Conservation (phyloP, 2,329 filamentous ascomycete genomes). For the Geosmithia morbida region DNA sequence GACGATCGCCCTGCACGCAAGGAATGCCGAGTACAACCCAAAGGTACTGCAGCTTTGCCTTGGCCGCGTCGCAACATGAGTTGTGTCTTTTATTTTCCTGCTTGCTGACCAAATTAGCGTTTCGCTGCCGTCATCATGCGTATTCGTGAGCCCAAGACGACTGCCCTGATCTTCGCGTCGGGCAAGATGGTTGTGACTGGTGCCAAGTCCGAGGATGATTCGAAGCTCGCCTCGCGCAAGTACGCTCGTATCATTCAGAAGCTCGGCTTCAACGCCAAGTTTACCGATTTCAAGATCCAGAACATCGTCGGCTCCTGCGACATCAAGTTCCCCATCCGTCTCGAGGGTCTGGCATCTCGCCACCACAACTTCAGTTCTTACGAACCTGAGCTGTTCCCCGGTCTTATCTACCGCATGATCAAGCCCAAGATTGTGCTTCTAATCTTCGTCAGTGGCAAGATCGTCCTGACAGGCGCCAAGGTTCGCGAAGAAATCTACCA, state of each 20-base stretch:
- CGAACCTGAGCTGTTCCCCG: constrained; percentile 95
- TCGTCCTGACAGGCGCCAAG: constrained; percentile 93
- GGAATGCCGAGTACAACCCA: constrained; percentile 97
- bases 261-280: constrained; percentile 98
- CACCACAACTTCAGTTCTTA: constrained; percentile 99
- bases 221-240: constrained; percentile 90
- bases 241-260: constrained; percentile 99
- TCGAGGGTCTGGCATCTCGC: constrained; percentile 88
- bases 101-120: constrained; percentile 46
- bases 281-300: constrained; percentile 99
- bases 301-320: constrained; percentile 98
- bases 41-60: constrained; percentile 51
- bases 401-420: constrained; percentile 99
- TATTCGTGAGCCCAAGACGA: constrained; percentile 98
- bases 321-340: constrained; percentile 97
- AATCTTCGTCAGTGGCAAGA: constrained; percentile 97
- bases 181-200: constrained; percentile 99
- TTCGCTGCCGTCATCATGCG: constrained; percentile 99
- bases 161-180: constrained; percentile 91
- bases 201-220: constrained; percentile 95
- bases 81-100: constrained; percentile 3
- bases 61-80: neutral
- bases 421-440: constrained; percentile 97
- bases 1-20: constrained; percentile 94
- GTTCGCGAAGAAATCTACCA: constrained; percentile 97